phyloP scores from a whole-genome alignment of 129 eudicot genomes.

The Gnaphalium uliginosum region DNA sequence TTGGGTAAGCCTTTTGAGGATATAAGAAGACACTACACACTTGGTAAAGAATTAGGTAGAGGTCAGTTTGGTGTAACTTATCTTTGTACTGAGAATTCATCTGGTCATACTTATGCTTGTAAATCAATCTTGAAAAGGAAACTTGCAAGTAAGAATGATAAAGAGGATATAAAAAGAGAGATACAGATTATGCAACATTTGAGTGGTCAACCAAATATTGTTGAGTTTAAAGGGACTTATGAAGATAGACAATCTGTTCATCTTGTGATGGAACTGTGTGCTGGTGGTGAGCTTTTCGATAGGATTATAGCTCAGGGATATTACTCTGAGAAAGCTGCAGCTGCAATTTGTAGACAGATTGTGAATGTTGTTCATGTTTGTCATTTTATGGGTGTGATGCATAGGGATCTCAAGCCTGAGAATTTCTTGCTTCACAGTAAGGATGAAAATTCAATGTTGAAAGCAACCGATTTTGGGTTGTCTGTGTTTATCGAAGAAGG shows the following conservation, averaged over 20 bases:
- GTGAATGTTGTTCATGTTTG: slow-evolving; percentile 86
- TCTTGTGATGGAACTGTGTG: slow-evolving; percentile 76
- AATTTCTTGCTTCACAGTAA: slow-evolving; percentile 68
- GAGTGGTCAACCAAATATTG: slow-evolving; percentile 76
- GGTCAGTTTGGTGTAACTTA: slow-evolving; percentile 80
- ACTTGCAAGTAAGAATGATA: slow-evolving; percentile 58
- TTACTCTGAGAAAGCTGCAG: slow-evolving; percentile 74
- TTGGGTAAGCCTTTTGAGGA: slow-evolving; percentile 80
- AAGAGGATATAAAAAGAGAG: slow-evolving; percentile 73
- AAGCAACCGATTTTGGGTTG: slow-evolving; percentile 81
- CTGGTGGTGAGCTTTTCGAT: slow-evolving; percentile 81
- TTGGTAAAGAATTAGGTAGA: slow-evolving; percentile 80
- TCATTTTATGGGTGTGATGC: slow-evolving; percentile 90
- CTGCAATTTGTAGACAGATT: slow-evolving; percentile 64
- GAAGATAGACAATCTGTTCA: slow-evolving; percentile 78
- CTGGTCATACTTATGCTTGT: slow-evolving; percentile 63
- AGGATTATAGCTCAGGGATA: slow-evolving; percentile 73
- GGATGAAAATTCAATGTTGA: slow-evolving; percentile 55
- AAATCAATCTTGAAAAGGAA: slow-evolving; percentile 75
- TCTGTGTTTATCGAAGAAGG: slow-evolving; percentile 89
- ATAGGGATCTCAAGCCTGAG: slow-evolving; percentile 74
- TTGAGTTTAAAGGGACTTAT: slow-evolving; percentile 70
- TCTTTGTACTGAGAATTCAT: slow-evolving; percentile 56
- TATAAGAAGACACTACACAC: slow-evolving; percentile 43
- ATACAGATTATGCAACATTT: slow-evolving; percentile 79